A percentile compares a stretch with the other conserved stretches of the same genome.
phyloP scores from a whole-genome alignment of 768 basidiomycete genomes.

The Gymnopilus junonius region DNA sequence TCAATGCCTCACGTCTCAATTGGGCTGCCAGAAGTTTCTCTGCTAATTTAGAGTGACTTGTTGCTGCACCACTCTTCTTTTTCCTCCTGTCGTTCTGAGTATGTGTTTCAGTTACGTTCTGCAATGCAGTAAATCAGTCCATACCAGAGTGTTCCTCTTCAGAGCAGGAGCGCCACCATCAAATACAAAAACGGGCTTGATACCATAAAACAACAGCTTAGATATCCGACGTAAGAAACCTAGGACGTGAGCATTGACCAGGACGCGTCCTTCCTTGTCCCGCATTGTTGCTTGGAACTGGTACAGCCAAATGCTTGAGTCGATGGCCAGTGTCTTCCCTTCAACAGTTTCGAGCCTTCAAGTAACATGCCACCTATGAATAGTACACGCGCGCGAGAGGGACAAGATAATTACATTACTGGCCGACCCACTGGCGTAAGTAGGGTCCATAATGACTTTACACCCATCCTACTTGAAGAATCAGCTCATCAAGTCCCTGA shows the following conservation, averaged over 20 bases:
- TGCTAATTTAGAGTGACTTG: slow-evolving; percentile 84
- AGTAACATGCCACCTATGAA: neutral
- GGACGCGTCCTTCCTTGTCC: slow-evolving; percentile 89
- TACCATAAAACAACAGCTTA: slow-evolving; percentile 95
- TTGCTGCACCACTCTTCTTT: slow-evolving; percentile 90
- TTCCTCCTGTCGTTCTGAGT: slow-evolving; percentile 81
- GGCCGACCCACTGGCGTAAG: slow-evolving; percentile 93
- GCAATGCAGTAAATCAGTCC: slow-evolving; percentile 24
- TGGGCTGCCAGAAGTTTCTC: slow-evolving; percentile 94
- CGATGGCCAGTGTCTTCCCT: slow-evolving; percentile 95
- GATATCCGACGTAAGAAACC: slow-evolving; percentile 90
- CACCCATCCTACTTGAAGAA: slow-evolving; percentile 69
- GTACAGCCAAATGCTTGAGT: slow-evolving; percentile 99
- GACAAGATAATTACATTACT: slow-evolving; percentile 66
- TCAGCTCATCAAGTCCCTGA: neutral
- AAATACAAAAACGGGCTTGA: slow-evolving; percentile 98
- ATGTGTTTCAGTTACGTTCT: neutral
- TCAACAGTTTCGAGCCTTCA: slow-evolving; percentile 90
- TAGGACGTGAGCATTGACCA: slow-evolving; percentile 93
- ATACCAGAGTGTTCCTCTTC: slow-evolving; percentile 87
- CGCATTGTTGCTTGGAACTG: slow-evolving; percentile 99
- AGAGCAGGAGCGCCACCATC: slow-evolving; percentile 94
- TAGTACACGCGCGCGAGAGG: neutral
- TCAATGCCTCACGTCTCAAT: slow-evolving; percentile 86
- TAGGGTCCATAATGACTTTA: slow-evolving; percentile 94